Evolutionary conservation across 2,329 filamentous ascomycete species (phyloP), one percentile per base, ranked within the genome.

Genomic region (Sclerotinia trifoliorum): DNA sequence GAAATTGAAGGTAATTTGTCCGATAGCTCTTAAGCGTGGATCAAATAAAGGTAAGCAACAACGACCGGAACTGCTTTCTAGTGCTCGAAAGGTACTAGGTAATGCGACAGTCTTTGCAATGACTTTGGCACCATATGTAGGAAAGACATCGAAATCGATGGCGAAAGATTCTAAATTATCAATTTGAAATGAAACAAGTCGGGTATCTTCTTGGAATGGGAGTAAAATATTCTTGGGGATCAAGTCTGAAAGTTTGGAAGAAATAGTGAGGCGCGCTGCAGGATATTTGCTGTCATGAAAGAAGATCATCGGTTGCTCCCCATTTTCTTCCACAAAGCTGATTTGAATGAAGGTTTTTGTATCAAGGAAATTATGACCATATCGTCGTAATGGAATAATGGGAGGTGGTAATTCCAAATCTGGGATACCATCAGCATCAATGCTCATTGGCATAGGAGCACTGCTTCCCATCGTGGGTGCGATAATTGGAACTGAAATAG

Each of bases 261-360:
- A 98, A 70, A 99, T 96, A 0, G 95, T 98, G 67, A 99, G 85
- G 64, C 95, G 90, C 65, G 95, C 93, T 26, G 95, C 95, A 24
- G 95, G 95, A 75, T 99, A 97, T 78, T 97, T 97, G 77, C 92
- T 93, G 74, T 96, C 92, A 77, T 97, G 94, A 81, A 98, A 97
- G 80, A 99, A 99, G n/a, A 91, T 81, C 64, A 99, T 89, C 0
- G 95, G 91, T 68, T 85, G 85, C 62, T 95, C 85, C 62, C 85
- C 88, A 35, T 86, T 83, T 70, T 90, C 89, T 64, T 94, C 92
- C 7, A 52, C 65, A 75, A 99, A 98, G 74, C 86, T 92, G 72
- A 99, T 90, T 75, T 97, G 92, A 17, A 99, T 89, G 71, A 97
- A 96, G 0, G 94, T 96, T 81, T 98, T 99, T 42, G 93, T 97